phyloP scores from a whole-genome alignment of 2,329 filamentous ascomycete genomes.

The Pseudocercospora fijiensis region DNA sequence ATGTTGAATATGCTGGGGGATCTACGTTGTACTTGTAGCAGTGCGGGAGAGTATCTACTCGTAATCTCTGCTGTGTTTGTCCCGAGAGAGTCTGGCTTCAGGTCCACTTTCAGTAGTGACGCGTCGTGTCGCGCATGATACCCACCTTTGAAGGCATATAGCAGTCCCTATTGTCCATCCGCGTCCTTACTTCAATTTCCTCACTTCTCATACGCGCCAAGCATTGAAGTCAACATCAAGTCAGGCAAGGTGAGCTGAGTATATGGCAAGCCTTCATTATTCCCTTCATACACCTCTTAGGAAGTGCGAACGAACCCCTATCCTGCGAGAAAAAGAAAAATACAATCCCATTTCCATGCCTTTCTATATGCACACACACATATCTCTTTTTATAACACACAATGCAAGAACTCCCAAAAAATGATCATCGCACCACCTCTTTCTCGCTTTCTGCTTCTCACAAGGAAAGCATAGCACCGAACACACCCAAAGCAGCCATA shows the following conservation, averaged over 20 bases:
- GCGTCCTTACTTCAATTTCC: not conserved
- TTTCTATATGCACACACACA: not conserved
- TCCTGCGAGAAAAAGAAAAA: not conserved
- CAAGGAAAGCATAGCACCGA: slow-evolving; percentile 32
- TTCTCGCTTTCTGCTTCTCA: slow-evolving; percentile 11
- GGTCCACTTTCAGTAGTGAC: not conserved
- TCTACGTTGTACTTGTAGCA: too few relatives aligned
- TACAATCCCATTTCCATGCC: not conserved
- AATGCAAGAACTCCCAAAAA: not conserved
- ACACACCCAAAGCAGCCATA: slow-evolving; percentile 28
- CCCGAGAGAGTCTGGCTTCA: not conserved
- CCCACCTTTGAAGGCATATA: not conserved
- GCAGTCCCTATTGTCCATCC: not conserved
- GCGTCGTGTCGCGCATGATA: not conserved
- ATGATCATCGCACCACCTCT: not conserved
- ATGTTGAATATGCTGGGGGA: not conserved
- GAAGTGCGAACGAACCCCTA: not conserved
- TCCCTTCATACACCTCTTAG: not conserved
- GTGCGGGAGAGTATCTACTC: too few relatives aligned
- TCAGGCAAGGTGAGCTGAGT: not conserved
- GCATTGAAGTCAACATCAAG: not conserved
- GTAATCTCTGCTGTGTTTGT: not conserved
- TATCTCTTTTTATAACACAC: not conserved
- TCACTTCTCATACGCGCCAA: not conserved
- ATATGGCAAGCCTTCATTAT: not conserved